Base-by-base conservation (phyloP, 352 stramenopile genomes). In the Phytopythium chamaehyphon region DNA sequence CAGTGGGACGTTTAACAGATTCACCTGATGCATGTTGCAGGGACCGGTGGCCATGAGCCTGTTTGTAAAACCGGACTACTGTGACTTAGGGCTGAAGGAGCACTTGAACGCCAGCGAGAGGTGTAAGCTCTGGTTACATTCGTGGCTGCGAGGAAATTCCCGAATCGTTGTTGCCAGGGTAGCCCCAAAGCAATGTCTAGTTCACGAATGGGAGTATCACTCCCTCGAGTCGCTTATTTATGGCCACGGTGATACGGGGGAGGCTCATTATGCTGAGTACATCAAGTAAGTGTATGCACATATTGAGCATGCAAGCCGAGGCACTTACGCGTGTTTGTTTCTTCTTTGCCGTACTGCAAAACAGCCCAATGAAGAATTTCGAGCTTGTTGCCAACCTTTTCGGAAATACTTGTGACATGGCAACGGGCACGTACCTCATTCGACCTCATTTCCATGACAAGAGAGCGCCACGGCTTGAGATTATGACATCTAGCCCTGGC, bases 11-110 rank as follows among this genome's bases (percentile, higher is more conserved):
- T n/a, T n/a, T n/a, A 12, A 14, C 28, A 10, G 15, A 44, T 8
- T 47, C 15, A 22, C n/a, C 19, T 3, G 26, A 18, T 12, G 10
- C 26, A 15, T 47, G 28, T 47, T 22, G 16, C 15, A 66, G 47
- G 49, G 33, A 35, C 31, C 40, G 24, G 28, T 43, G 1, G 66
- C 74, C 0, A 54, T 89, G 42, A 88, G 75, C 10, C 47, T 94
- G 3, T 87, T 90, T 39, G 64, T 87, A 24, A 94, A 92, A 43
- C 62, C 78, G 8, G 82, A 94, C 54, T 78, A 86, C 26, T 62
- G 69, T 19, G 58, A 64, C 9, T 53, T 85, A 0, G 62, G 63
- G n/a, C 18, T 85, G 7, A 55, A 72, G 15, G 84, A 94, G 47
- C 69, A 75, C 54, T 49, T 93, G 19, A 83, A 77, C 15, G 56